phyloP scores from a whole-genome alignment of 2,329 filamentous ascomycete species.

The Neonectria sp. region DNA sequence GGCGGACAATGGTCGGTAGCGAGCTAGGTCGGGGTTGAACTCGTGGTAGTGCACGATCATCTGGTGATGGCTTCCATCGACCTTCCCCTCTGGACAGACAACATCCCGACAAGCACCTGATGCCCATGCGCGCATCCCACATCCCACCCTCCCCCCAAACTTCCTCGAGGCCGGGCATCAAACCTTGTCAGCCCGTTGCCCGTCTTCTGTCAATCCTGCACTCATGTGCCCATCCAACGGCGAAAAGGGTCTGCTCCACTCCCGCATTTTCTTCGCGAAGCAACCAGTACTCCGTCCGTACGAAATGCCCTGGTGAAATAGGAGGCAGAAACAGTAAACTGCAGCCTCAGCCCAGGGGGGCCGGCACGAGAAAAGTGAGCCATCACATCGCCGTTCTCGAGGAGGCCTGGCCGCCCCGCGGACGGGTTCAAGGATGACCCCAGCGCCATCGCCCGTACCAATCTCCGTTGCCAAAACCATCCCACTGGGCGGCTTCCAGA shows the following conservation, averaged over 20 bases:
- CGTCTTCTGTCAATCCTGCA: slow-evolving; percentile 25
- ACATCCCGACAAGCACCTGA: slow-evolving; percentile 31
- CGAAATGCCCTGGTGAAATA: not conserved
- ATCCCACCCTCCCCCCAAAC: slow-evolving; percentile 2
- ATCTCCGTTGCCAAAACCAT: slow-evolving; percentile 41
- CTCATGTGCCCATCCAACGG: slow-evolving; percentile 16
- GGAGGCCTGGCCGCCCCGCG: slow-evolving; percentile 28
- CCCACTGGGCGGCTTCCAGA: slow-evolving; percentile 41
- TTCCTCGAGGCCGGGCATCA: slow-evolving; percentile 8
- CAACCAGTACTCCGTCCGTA: slow-evolving; percentile 7
- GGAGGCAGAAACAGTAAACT: slow-evolving; percentile 18
- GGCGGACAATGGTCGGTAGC: slow-evolving; percentile 22
- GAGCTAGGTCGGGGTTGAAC: slow-evolving; percentile 13
- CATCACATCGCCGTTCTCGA: slow-evolving; percentile 29
- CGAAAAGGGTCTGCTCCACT: slow-evolving; percentile 20
- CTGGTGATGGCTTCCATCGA: slow-evolving; percentile 40
- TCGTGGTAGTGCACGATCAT: slow-evolving; percentile 27
- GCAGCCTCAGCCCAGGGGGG: slow-evolving; percentile 19
- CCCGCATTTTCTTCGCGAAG: slow-evolving; percentile 3
- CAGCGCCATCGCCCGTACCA: slow-evolving; percentile 40
- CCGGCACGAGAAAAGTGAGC: slow-evolving; percentile 26
- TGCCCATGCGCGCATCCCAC: slow-evolving; percentile 18
- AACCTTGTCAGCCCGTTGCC: slow-evolving; percentile 11
- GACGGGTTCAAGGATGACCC: slow-evolving; percentile 37
- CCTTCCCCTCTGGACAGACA: slow-evolving; percentile 31